Conservation (phyloP, 179 eudicot genomes). For the Vitellaria paradoxa region DNA sequence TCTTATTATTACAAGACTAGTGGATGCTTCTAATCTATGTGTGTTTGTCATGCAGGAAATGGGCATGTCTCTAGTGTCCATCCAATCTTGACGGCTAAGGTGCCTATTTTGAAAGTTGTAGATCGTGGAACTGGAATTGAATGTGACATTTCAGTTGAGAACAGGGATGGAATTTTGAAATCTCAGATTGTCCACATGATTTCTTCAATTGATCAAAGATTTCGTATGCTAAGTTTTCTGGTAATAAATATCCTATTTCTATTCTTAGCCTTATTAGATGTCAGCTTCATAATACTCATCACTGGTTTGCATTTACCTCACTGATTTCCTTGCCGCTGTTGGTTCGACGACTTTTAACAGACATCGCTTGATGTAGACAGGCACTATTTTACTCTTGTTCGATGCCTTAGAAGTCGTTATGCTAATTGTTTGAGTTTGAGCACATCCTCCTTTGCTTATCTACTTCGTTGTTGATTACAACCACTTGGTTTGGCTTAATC, state of each 20-base stretch:
- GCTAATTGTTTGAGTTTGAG: too few relatives aligned
- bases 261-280: neutral
- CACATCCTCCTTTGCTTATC: too few relatives aligned
- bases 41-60: slow-evolving; percentile 36
- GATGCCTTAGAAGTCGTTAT: too few relatives aligned
- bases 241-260: slow-evolving; percentile 33
- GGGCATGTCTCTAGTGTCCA: slow-evolving; percentile 61
- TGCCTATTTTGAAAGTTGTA: slow-evolving; percentile 86
- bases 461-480: too few relatives aligned
- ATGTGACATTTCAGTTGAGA: slow-evolving; percentile 90
- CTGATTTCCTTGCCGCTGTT: too few relatives aligned
- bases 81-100: slow-evolving; percentile 67
- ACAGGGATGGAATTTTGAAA: slow-evolving; percentile 76
- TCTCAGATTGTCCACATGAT: slow-evolving; percentile 62
- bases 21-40: slow-evolving; percentile 4
- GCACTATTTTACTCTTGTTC: too few relatives aligned
- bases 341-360: too few relatives aligned
- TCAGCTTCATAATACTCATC: neutral
- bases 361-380: too few relatives aligned
- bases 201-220: slow-evolving; percentile 77
- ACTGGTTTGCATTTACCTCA: neutral
- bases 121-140: slow-evolving; percentile 84
- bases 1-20: neutral
- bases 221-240: slow-evolving; percentile 79
- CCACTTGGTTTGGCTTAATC: too few relatives aligned